These are phyloP conservation scores for Cercospora citrullina DNA, from an alignment of 2,329 filamentous ascomycete genomes.

Conservation along the genomic window DNA sequence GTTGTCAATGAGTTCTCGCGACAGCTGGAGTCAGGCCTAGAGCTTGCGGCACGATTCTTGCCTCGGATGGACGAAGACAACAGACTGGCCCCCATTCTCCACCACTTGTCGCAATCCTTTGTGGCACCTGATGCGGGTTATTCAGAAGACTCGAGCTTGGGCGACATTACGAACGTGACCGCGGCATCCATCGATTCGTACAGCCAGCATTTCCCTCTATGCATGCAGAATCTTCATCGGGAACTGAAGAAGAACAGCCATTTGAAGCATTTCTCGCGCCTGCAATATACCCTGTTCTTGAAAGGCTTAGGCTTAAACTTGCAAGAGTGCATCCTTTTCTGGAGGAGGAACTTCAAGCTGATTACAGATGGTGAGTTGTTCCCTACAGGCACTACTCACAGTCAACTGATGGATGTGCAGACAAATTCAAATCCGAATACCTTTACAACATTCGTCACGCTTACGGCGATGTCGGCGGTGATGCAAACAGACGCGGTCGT, in stretches of 20 bases:
- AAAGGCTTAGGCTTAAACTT: conserved; percentile 91
- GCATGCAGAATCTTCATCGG: conserved; percentile 89
- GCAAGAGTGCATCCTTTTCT: conserved; percentile 91
- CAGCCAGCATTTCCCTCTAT: conserved; percentile 81
- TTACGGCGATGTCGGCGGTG: conserved; percentile 94
- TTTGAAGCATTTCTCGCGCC: conserved; percentile 86
- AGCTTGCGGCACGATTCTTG: conserved; percentile 87
- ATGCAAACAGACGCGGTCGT: conserved; percentile 78
- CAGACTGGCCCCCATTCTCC: conserved; percentile 72
- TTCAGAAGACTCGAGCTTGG: conserved; percentile 57
- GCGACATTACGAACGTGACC: conserved; percentile 71
- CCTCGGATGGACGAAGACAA: conserved; percentile 96
- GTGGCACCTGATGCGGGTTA: conserved; percentile 86
- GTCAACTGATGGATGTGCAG: conserved; percentile 40
- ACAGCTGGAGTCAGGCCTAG: conserved; percentile 76
- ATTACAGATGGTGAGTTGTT: conserved; percentile 64
- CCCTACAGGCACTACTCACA: not conserved
- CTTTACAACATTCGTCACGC: conserved; percentile 93
- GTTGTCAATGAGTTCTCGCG: conserved; percentile 83
- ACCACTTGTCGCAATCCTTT: conserved; percentile 93
- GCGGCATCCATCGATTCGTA: conserved; percentile 78
- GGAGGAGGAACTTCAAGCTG: conserved; percentile 81
- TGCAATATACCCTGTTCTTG: conserved; percentile 95
- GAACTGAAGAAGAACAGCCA: conserved; percentile 84
- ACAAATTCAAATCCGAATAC: conserved; percentile 97